These are phyloP conservation scores for Mycena rebaudengoi DNA, from an alignment of 768 basidiomycete genomes.

Conservation along the genomic window DNA sequence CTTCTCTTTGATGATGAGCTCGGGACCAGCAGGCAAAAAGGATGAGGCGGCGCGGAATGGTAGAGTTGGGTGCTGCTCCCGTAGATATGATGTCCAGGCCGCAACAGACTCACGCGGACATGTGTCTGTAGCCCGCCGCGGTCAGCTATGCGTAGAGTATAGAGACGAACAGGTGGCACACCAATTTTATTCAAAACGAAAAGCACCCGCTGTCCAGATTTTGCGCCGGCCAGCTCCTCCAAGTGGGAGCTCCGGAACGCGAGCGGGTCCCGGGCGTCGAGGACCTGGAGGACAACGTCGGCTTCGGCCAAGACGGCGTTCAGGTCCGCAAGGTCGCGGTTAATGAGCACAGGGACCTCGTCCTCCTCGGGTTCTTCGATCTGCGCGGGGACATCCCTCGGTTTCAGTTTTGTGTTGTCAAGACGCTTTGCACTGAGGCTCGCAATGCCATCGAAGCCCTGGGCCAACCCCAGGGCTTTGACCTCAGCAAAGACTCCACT, in stretches of 20 bases:
- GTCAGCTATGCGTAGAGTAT: not conserved
- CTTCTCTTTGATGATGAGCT: conserved; percentile 40
- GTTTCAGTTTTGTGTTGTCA: conserved; percentile 43
- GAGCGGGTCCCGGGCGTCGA: conserved; percentile 87
- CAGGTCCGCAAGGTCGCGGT: conserved; percentile 69
- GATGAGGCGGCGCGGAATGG: conserved; percentile 79
- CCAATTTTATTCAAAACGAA: conserved; percentile 91
- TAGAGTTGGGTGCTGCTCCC: conserved; percentile 66
- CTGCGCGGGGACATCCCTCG: conserved; percentile 37
- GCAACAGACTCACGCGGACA: conserved; percentile 80
- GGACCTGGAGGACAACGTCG: conserved; percentile 81
- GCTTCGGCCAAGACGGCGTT: conserved; percentile 76
- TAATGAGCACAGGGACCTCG: conserved; percentile 67
- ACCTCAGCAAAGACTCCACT: conserved; percentile 36
- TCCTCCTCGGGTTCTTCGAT: conserved; percentile 55
- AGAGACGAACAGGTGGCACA: conserved; percentile 47
- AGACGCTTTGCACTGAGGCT: conserved; percentile 53
- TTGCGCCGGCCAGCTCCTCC: conserved; percentile 59
- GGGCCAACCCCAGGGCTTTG: conserved; percentile 50
- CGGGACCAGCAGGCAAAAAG: conserved; percentile 58
- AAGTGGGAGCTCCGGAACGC: conserved; percentile 71
- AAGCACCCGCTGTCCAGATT: conserved; percentile 56
- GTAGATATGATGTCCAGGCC: conserved; percentile 72
- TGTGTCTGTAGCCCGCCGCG: conserved; percentile 58
- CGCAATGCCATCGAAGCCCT: conserved; percentile 58